These are phyloP conservation scores for Lentinula sp. DNA, from an alignment of 768 basidiomycete species.

Conservation along the genomic window DNA sequence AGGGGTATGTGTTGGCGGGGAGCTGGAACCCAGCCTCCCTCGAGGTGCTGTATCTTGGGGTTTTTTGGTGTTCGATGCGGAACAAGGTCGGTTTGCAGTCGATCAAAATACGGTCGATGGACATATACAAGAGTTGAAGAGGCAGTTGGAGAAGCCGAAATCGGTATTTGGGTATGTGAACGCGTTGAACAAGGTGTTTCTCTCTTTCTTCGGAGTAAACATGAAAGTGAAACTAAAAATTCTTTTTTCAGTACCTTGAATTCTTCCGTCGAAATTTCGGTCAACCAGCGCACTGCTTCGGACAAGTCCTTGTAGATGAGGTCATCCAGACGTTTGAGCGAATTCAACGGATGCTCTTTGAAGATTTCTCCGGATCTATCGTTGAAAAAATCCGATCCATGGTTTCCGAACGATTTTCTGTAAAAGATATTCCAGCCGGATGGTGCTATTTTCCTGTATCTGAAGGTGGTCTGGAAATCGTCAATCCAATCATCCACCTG, in stretches of 20 bases:
- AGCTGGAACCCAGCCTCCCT: conserved; percentile 17
- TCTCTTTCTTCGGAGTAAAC: neutral
- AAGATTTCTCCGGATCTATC: conserved; percentile 15
- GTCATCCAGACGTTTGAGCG: conserved; percentile 24
- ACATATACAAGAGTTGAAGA: conserved; percentile 23
- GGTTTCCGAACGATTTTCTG: conserved; percentile 23
- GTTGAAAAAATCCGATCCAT: conserved; percentile 17
- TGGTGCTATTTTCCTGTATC: conserved; percentile 34
- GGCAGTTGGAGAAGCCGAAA: conserved; percentile 28
- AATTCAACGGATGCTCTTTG: conserved; percentile 21
- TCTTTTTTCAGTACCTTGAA: conserved; percentile 24
- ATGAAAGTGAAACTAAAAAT: too few relatives aligned
- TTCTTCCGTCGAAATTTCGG: conserved; percentile 31
- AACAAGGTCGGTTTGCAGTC: conserved; percentile 24
- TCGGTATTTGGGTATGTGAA: conserved; percentile 34
- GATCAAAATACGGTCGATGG: conserved; percentile 28
- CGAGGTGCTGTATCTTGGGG: conserved; percentile 33
- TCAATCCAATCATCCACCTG: conserved; percentile 31
- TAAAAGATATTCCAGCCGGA: conserved; percentile 29
- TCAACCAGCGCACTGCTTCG: conserved; percentile 26
- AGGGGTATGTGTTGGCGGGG: conserved; percentile 26
- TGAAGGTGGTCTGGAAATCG: conserved; percentile 30
- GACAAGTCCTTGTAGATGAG: conserved; percentile 23
- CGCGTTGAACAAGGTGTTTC: conserved; percentile 21
- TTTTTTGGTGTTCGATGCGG: conserved; percentile 30